A percentile compares a stretch with the other conserved stretches of the same genome.
Evolutionary conservation across 1,139 yeast species (phyloP).

Genomic region (Scheffersomyces quercinus): DNA sequence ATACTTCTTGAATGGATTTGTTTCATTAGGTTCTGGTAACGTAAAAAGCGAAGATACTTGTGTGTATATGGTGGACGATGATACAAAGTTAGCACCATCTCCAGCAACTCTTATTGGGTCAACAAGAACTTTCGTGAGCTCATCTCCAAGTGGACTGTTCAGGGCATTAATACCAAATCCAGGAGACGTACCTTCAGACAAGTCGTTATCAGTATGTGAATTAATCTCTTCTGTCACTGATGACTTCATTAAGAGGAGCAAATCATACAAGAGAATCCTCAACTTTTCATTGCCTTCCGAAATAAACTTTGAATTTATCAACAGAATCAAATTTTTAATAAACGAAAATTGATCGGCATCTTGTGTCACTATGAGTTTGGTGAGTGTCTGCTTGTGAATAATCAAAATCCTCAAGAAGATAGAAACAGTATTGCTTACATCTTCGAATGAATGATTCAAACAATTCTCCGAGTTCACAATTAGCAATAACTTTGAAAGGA

Average conservation of each 20-base stretch:
- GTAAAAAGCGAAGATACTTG: constrained; percentile 26
- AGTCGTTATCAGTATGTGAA: constrained; percentile 12
- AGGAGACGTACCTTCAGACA: constrained; percentile 14
- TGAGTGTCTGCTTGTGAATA: constrained; percentile 52
- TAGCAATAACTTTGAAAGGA: constrained; percentile 19
- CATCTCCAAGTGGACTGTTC: constrained; percentile 5
- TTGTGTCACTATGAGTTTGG: constrained; percentile 29
- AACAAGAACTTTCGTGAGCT: constrained; percentile 3
- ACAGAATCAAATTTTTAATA: constrained; percentile 43
- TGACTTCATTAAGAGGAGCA: constrained; percentile 56
- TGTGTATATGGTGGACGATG: background rate
- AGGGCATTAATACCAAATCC: constrained; percentile 3
- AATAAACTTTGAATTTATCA: constrained; percentile 47
- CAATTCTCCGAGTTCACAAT: constrained; percentile 11
- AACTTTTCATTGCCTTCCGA: constrained; percentile 46
- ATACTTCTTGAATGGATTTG: constrained; percentile 26
- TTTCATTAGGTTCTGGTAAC: constrained; percentile 35
- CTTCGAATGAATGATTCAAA: constrained; percentile 4
- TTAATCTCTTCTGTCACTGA: constrained; percentile 26
- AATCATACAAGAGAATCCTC: constrained; percentile 62
- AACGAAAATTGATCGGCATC: constrained; percentile 39
- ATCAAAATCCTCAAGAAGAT: constrained; percentile 58
- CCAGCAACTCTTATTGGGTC: constrained; percentile 3
- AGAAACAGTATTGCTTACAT: constrained; percentile 26
- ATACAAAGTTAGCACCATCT: background rate